These are phyloP conservation scores for Auriscalpium microsporum DNA, from an alignment of 768 basidiomycete species.

Conservation along the genomic window DNA sequence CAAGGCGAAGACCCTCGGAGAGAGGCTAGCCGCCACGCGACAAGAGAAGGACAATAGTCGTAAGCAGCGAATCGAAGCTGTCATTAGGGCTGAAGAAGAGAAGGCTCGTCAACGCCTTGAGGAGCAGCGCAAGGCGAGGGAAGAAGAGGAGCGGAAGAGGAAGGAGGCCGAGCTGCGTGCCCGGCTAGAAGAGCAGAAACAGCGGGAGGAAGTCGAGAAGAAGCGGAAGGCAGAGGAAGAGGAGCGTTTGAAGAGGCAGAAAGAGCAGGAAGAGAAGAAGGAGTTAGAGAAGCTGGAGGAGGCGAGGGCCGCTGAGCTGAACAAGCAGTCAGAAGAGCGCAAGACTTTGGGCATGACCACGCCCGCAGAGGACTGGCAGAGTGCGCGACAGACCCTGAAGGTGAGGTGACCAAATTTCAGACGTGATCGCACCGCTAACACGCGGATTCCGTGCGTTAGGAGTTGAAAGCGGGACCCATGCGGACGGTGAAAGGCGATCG, in stretches of 20 bases:
- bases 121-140: conserved; percentile 36
- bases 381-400: conserved; percentile 44
- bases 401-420: conserved; percentile 27
- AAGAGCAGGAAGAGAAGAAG: conserved; percentile 27
- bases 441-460: conserved; percentile 27
- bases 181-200: conserved; percentile 12
- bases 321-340: conserved; percentile 31
- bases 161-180: conserved; percentile 18
- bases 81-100: conserved; percentile 57
- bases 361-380: conserved; percentile 56
- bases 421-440: conserved; percentile 10
- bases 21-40: conserved; percentile 36
- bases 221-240: conserved; percentile 24
- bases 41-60: conserved; percentile 34
- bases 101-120: conserved; percentile 44
- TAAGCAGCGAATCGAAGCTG: conserved; percentile 52
- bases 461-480: conserved; percentile 58
- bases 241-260: conserved; percentile 28
- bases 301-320: conserved; percentile 28
- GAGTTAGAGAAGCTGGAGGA: conserved; percentile 23
- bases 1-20: conserved; percentile 39
- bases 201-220: conserved; percentile 17
- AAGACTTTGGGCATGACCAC: conserved; percentile 43
- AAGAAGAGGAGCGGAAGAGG: conserved; percentile 20
- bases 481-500: conserved; percentile 53